phyloP scores from a whole-genome alignment of 768 basidiomycete species.

The Tephrocybe sp. region DNA sequence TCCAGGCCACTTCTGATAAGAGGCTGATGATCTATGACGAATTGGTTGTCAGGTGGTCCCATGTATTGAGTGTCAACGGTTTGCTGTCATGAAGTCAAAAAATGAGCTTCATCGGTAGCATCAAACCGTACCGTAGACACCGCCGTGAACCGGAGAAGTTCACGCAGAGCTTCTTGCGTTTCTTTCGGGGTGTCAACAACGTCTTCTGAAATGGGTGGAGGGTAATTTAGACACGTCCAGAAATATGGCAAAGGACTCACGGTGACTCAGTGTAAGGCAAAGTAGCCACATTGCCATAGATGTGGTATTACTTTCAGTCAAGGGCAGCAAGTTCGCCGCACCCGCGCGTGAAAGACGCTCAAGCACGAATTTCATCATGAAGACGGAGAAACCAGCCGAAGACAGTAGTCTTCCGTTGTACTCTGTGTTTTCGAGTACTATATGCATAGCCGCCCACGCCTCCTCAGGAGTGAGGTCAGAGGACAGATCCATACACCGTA shows the following conservation, averaged over 20 bases:
- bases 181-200: conserved; percentile 37
- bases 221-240: conserved; percentile 13
- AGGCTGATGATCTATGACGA: too few species aligned
- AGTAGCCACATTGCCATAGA: conserved; percentile 40
- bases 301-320: conserved; percentile 17
- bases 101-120: not conserved
- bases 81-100: not conserved
- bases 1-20: not conserved
- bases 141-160: conserved; percentile 41
- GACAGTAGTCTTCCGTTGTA: conserved; percentile 47
- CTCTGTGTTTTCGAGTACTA: conserved; percentile 58
- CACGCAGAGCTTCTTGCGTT: conserved; percentile 41
- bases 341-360: conserved; percentile 13
- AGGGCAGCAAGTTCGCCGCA: conserved; percentile 5
- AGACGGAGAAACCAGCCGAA: conserved; percentile 37
- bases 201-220: conserved; percentile 22
- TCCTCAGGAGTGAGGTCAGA: conserved; percentile 36
- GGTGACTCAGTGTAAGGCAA: conserved; percentile 36
- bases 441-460: conserved; percentile 58
- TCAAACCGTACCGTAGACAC: conserved; percentile 12
- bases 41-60: not conserved
- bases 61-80: not conserved
- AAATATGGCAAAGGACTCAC: conserved; percentile 28
- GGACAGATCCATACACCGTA: conserved; percentile 36
- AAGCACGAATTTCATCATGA: conserved; percentile 32